Base-by-base conservation (phyloP, 257 asterid genomes). In the Voacanga thouarsii region DNA sequence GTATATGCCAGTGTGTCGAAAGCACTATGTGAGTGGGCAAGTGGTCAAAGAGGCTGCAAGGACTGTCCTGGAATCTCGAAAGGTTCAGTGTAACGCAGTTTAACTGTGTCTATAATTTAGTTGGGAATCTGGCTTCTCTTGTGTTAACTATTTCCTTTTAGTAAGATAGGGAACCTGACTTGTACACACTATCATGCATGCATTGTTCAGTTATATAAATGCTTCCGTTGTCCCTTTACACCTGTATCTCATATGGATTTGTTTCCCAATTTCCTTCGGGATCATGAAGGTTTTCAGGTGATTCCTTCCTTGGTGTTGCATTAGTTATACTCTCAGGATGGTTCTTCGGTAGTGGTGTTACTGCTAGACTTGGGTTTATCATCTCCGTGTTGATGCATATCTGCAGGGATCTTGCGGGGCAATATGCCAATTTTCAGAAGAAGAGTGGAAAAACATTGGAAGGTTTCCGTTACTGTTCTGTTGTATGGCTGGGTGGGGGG, bases 1-100 rank as follows among this genome's bases (percentile, higher is more conserved):
- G n/a, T 91, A 95, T 72, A 93, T 93, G 97, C 98, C 99, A 0
- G 96, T 93, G 39, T 95, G 98, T 82, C 90, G 98, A n/a, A 88
- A 92, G 79, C 98, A 91, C 84, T 94, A 92, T 78, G 92, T 88
- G 59, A 86, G 91, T 43, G 99, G 96, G 64, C 96, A 92, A 80
- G 90, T 91, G 16, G 91, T 90, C 75, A 95, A 93, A 87, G 97
- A 87, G 79, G 93, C 92, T 78, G 79, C 94, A 44, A 86, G 84
- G 79, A 89, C 85, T 59, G 91, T 94, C 30, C 72, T 90, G 9
- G 93, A 87, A 63, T 85, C 91, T 63, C 92, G 85, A 28, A 84
- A 80, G 75, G 51, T 65, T 67, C 79, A 85, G 75, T 86, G 84
- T 67, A 80, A 75, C 79, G 77, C 91, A 1, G 75, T 83, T 41